Conservation (phyloP, 2,329 filamentous ascomycete genomes). For the Venturiaceae sp. region DNA sequence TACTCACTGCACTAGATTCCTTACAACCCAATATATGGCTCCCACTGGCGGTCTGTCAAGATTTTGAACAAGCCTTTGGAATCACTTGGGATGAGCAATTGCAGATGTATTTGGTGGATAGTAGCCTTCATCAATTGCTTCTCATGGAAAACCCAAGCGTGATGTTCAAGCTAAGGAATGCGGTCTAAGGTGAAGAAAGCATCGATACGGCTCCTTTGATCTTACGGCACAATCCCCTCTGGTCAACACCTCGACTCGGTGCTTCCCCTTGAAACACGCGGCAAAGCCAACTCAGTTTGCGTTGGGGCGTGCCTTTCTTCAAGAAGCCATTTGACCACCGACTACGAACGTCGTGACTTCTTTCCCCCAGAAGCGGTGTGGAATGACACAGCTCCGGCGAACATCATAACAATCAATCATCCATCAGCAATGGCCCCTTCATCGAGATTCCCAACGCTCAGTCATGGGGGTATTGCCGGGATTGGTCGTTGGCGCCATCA, state of each 20-base stretch:
- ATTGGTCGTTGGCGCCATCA: no score
- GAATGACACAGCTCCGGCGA: no score
- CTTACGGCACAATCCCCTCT: conserved; percentile 16
- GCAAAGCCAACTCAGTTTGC: conserved; percentile 45
- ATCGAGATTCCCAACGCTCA: no score
- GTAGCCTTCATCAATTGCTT: conserved; percentile 15
- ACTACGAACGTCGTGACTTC: no score
- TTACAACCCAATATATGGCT: conserved; percentile 26
- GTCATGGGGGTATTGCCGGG: no score
- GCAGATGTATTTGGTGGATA: conserved; percentile 21
- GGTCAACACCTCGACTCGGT: conserved; percentile 42
- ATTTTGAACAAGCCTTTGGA: conserved; percentile 23
- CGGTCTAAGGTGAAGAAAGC: conserved; percentile 16
- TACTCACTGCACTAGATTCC: no score
- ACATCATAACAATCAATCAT: no score
- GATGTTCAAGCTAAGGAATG: conserved; percentile 30
- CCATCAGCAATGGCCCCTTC: no score
- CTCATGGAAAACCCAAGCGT: conserved; percentile 19
- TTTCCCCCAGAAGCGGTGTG: no score
- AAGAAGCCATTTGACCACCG: no score
- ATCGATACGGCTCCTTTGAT: conserved; percentile 40
- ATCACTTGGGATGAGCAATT: conserved; percentile 18
- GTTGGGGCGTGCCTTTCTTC: conserved; percentile 59
- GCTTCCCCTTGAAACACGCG: conserved; percentile 56
- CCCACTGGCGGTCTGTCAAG: conserved; percentile 18